Evolutionary conservation across 441 rosid species (phyloP).

Genomic region (Arabidopsis hybrid): DNA sequence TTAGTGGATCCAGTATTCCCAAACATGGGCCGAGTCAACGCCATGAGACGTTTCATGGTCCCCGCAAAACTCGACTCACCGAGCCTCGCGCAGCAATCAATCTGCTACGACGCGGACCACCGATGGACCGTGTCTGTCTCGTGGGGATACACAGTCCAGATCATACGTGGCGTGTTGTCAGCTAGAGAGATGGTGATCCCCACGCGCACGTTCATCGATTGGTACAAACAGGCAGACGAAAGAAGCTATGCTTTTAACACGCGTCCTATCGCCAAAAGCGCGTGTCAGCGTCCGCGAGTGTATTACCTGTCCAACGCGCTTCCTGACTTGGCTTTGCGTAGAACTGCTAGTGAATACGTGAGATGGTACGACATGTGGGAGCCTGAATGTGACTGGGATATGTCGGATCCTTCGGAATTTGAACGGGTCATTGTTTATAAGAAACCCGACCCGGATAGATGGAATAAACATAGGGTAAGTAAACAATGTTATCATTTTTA

Average conservation of each 20-base stretch:
- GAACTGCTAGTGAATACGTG: constrained; percentile 58
- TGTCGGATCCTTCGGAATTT: constrained; percentile 54
- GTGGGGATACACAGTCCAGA: constrained; percentile 75
- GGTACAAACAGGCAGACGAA: constrained; percentile 57
- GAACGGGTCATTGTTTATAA: constrained; percentile 57
- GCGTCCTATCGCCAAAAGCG: constrained; percentile 49
- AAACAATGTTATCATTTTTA: too few relatives aligned
- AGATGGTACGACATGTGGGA: constrained; percentile 34
- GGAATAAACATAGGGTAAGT: constrained; percentile 62
- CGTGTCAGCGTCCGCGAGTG: constrained; percentile 66
- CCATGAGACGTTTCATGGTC: constrained; percentile 52
- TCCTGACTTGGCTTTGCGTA: constrained; percentile 33
- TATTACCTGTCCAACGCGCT: constrained; percentile 57
- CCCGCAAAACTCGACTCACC: constrained; percentile 72
- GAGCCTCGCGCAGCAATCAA: constrained; percentile 65
- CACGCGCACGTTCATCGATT: constrained; percentile 64
- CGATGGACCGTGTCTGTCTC: constrained; percentile 76
- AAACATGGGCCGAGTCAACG: constrained; percentile 52
- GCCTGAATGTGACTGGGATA: constrained; percentile 59
- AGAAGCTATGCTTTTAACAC: constrained; percentile 65
- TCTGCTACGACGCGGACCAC: constrained; percentile 64
- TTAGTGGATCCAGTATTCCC: constrained; percentile 80
- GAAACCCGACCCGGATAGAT: constrained; percentile 58
- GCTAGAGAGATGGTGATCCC: constrained; percentile 67
- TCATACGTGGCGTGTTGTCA: constrained; percentile 55